Evolutionary conservation across 345 rosid genomes (phyloP).

Genomic region (Erodium maritimum): DNA sequence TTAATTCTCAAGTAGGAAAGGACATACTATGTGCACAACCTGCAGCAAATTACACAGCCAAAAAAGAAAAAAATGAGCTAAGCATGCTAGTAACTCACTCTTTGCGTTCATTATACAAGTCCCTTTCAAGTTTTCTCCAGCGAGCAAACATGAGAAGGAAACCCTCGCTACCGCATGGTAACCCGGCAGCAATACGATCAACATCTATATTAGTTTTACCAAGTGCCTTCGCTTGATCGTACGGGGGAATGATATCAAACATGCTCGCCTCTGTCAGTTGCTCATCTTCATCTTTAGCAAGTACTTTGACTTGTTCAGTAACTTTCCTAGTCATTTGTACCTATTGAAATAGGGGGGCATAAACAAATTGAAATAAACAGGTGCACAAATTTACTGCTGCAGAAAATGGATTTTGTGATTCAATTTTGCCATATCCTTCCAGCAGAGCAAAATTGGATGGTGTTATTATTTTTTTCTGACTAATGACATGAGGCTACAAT

Average conservation of each 20-base stretch:
- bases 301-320: conserved; percentile 81
- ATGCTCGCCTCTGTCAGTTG: conserved; percentile 56
- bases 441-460: not conserved
- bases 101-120: conserved; percentile 91
- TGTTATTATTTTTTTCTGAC: not conserved
- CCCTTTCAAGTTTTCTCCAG: conserved; percentile 98
- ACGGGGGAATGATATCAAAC: conserved; percentile 62
- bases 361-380: not conserved
- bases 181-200: conserved; percentile 96
- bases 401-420: not conserved
- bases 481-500: not conserved
- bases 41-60: not conserved
- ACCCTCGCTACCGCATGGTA: conserved; percentile 99
- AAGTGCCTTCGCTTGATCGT: conserved; percentile 99
- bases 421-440: not conserved
- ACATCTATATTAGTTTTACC: conserved; percentile 93
- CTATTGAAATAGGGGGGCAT: conserved; percentile 18
- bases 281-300: conserved; percentile 88
- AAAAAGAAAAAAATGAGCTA: not conserved
- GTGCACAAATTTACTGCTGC: not conserved
- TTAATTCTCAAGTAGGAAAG: not conserved
- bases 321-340: conserved; percentile 77
- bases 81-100: conserved; percentile 28
- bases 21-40: conserved; percentile 3
- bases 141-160: conserved; percentile 98